These are phyloP conservation scores for Endotrypanum monterogeii DNA, from an alignment of 208 protist genomes.

Conservation along the genomic window DNA sequence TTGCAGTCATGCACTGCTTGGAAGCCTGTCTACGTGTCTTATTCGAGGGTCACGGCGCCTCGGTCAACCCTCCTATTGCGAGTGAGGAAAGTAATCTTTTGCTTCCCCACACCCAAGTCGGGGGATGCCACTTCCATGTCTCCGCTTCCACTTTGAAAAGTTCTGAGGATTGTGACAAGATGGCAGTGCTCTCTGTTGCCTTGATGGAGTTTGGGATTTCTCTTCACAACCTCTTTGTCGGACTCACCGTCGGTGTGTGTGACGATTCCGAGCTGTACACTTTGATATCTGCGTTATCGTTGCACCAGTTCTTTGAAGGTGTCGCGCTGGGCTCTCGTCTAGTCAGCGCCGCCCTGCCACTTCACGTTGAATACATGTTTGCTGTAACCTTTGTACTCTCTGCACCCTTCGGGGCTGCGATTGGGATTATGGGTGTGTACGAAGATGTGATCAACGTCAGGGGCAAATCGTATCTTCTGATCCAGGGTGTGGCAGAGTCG, in stretches of 20 bases:
- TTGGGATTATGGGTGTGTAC: slow-evolving; percentile 37
- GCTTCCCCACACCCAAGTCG: slow-evolving; percentile 14
- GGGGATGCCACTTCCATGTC: slow-evolving; percentile 5
- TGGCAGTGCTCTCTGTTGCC: slow-evolving; percentile 36
- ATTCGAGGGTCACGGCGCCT: background rate
- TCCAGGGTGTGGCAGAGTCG: slow-evolving; percentile 49
- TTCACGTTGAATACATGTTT: slow-evolving; percentile 36
- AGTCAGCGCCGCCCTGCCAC: slow-evolving; percentile 44
- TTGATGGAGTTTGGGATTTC: slow-evolving; percentile 63
- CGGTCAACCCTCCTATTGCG: background rate
- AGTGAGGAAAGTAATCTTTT: slow-evolving; percentile 27
- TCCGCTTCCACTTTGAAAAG: slow-evolving; percentile 4
- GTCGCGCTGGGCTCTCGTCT: slow-evolving; percentile 59
- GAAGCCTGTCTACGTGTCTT: slow-evolving; percentile 29
- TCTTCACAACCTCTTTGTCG: slow-evolving; percentile 73
- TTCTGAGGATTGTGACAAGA: background rate
- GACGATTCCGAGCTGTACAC: slow-evolving; percentile 41
- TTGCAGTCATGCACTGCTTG: slow-evolving; percentile 41
- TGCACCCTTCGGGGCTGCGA: slow-evolving; percentile 44
- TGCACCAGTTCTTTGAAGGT: slow-evolving; percentile 81
- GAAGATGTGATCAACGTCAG: slow-evolving; percentile 31
- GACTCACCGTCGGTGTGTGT: slow-evolving; percentile 55
- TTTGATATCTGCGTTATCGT: slow-evolving; percentile 49
- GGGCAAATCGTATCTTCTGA: slow-evolving; percentile 36
- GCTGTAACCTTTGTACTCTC: slow-evolving; percentile 52